Conservation (phyloP, 306 rosid genomes). For the cucumber (Cucumis sativus) region Cucumber_9930_V3 NC_026655.2:17519501-17520000, state of each 20-base stretch:
- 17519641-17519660: background rate
- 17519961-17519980: slow-evolving; percentile 36
- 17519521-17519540: background rate
- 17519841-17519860: too few relatives aligned
- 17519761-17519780: slow-evolving; percentile 74
- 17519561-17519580: background rate
- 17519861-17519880: slow-evolving; percentile 70
- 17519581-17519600: slow-evolving; percentile 16
- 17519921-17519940: slow-evolving; percentile 55
- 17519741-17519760: slow-evolving; percentile 62
- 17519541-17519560: background rate
- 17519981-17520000: background rate
- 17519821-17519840: background rate
- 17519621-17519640: slow-evolving; percentile 51
- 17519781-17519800: background rate
- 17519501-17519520: background rate
- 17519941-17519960: slow-evolving; percentile 27
- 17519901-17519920: slow-evolving; percentile 66
- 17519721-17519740: slow-evolving; percentile 37
- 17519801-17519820: background rate
- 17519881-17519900: slow-evolving; percentile 71
- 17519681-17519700: background rate
- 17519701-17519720: background rate
- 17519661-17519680: background rate
- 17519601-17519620: slow-evolving; percentile 45